Evolutionary conservation across 768 basidiomycete species (phyloP).

Genomic region (Calvatia gigantea): DNA sequence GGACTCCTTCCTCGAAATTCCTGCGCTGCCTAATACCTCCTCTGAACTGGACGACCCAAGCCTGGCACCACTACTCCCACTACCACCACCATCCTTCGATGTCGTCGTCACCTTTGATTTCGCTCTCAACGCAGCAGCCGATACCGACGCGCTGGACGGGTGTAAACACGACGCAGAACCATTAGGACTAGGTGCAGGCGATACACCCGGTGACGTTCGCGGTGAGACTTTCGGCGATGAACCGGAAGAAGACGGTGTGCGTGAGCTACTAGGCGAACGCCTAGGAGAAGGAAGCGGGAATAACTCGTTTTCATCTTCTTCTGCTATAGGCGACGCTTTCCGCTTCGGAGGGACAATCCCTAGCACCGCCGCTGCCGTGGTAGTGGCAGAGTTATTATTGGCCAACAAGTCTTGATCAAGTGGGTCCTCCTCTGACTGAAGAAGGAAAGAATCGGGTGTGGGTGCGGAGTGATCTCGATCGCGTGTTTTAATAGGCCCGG

Average conservation of each 20-base stretch:
- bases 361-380: too few relatives aligned
- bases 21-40: not conserved
- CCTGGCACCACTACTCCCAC: too few relatives aligned
- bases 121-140: slow-evolving; percentile 13
- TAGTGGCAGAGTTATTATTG: too few relatives aligned
- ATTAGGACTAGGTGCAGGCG: slow-evolving; percentile 33
- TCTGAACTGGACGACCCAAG: not conserved
- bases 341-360: not conserved
- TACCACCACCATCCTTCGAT: slow-evolving; percentile 22
- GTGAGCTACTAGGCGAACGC: slow-evolving; percentile 20
- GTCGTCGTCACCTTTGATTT: slow-evolving; percentile 16
- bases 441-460: too few relatives aligned
- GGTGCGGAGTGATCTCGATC: slow-evolving; percentile 16
- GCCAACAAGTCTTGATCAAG: too few relatives aligned
- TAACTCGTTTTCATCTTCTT: slow-evolving; percentile 56
- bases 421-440: too few relatives aligned
- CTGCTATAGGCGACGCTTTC: slow-evolving; percentile 38
- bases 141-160: slow-evolving; percentile 3
- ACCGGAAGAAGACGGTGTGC: not conserved
- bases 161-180: slow-evolving; percentile 24
- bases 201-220: slow-evolving; percentile 17
- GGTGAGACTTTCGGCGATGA: slow-evolving; percentile 16
- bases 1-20: not conserved
- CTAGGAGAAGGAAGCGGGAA: slow-evolving; percentile 59
- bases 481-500: too few relatives aligned